Conservation (phyloP, 2,329 filamentous ascomycete genomes). For the Diaporthe vaccinii region DNA sequence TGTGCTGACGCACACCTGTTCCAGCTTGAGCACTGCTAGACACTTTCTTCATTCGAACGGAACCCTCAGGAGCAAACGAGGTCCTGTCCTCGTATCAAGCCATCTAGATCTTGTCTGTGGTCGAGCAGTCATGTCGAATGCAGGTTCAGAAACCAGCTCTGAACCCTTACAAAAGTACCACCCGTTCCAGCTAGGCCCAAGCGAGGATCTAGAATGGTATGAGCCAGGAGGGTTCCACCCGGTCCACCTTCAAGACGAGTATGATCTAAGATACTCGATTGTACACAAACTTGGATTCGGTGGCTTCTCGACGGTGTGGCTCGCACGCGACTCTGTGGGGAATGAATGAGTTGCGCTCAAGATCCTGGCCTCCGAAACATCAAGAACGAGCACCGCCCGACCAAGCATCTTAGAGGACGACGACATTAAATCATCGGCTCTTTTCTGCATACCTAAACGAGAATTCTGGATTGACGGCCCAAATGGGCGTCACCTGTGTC, state of each 20-base stretch:
- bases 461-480: slow-evolving; percentile 40
- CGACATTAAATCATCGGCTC: slow-evolving; percentile 35
- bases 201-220: slow-evolving; percentile 44
- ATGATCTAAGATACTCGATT: slow-evolving; percentile 53
- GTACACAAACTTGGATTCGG: slow-evolving; percentile 56
- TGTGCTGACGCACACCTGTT: not conserved
- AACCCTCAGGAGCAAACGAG: not conserved
- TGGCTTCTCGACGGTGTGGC: slow-evolving; percentile 49
- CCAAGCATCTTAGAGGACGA: slow-evolving; percentile 19
- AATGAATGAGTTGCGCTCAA: slow-evolving; percentile 41
- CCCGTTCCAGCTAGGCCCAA: slow-evolving; percentile 8
- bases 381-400: slow-evolving; percentile 20
- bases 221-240: slow-evolving; percentile 55
- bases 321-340: slow-evolving; percentile 45
- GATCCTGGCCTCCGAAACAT: slow-evolving; percentile 39
- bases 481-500: not conserved
- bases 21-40: not conserved
- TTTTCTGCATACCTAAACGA: slow-evolving; percentile 38
- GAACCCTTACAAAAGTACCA: not conserved
- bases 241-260: slow-evolving; percentile 52
- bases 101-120: not conserved
- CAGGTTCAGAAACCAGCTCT: not conserved
- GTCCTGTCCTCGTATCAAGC: not conserved
- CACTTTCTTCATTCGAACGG: not conserved
- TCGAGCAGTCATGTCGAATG: not conserved